Base-by-base conservation (phyloP, 768 basidiomycete species). In the Kwoniella dejecticola region DNA sequence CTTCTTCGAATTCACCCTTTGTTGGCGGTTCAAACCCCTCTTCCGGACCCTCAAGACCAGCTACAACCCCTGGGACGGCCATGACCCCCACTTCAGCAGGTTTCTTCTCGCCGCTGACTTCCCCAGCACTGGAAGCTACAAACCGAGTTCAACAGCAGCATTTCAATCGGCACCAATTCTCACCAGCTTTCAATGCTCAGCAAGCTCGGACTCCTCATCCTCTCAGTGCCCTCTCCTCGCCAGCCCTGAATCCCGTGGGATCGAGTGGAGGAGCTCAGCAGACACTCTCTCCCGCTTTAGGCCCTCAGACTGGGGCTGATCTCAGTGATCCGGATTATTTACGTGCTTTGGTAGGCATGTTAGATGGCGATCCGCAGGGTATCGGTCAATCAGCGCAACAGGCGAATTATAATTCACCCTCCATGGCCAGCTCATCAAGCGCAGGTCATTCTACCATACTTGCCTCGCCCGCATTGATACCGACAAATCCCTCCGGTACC, bases 1-100 rank as follows among this genome's bases (percentile, higher is more conserved):
- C 66, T 7, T 62, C 69, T 80, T 62, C 86, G 86, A 62, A 86
- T 87, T 62, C 89, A 82, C 74, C 81, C 85, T 60, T 63, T 27
- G 62, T 72, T 36, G 46, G 66, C 10, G 84, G 49, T 10, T 54
- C 52, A 21, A 53, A 53, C 5, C 60, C 87, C 52, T 49, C 67
- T 84, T 52, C 82, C 83, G 57, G 55, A 5, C 54, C 69, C 21
- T 57, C 62, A 12, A 66, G 65, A 60, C 69, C 42, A 41, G 74
- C 57, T 71, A 77, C 65, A 42, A 56, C 68, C 53, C 67, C 70
- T 10, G 71, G 60, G 61, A 24, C 46, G 6, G 52, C 52, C 65
- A 78, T 27, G 67, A 74, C 62, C 19, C 67, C 70, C 0, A 67
- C 62, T 40, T 72, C 70, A 12, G 70, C 70, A 15, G 33, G 33